Percentiles rank a stretch among this genome's conserved stretches.
phyloP scores from a whole-genome alignment of 1,284 basidiomycete species.

The Ustilago shanxiensis region DNA sequence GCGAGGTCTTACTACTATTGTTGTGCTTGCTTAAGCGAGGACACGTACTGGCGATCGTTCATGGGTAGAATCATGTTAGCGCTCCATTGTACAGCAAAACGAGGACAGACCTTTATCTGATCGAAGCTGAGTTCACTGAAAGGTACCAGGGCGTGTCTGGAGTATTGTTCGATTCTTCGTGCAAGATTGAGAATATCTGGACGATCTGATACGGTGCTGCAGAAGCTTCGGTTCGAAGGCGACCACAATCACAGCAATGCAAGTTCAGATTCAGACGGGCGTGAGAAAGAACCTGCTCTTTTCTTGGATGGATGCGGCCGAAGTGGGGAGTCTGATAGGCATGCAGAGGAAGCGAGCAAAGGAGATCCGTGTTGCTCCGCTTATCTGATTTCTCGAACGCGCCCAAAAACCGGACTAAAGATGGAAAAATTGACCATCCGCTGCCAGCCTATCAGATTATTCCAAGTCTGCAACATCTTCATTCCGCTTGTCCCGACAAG shows the following conservation, averaged over 20 bases:
- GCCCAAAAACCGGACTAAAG: not conserved
- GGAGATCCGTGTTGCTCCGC: conserved; percentile 43
- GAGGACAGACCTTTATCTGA: not conserved
- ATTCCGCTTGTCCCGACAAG: not conserved
- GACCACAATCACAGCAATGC: too few relatives aligned
- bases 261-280: too few relatives aligned
- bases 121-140: not conserved
- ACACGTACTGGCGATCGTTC: not conserved
- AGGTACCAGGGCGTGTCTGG: too few relatives aligned
- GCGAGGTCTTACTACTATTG: not conserved
- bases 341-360: not conserved
- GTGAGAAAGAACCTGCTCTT: too few relatives aligned
- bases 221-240: too few relatives aligned
- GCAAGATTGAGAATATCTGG: not conserved
- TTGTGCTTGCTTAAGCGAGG: not conserved
- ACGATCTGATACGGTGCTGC: not conserved
- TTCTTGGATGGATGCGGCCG: not conserved
- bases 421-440: not conserved
- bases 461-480: too few relatives aligned
- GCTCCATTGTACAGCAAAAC: not conserved
- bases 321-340: not conserved
- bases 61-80: not conserved
- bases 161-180: not conserved
- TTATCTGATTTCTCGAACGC: conserved; percentile 34
- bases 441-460: conserved; percentile 40